These are phyloP conservation scores for Cicer chorassanicum DNA, from an alignment of 306 rosid genomes.

Conservation along the genomic window DNA sequence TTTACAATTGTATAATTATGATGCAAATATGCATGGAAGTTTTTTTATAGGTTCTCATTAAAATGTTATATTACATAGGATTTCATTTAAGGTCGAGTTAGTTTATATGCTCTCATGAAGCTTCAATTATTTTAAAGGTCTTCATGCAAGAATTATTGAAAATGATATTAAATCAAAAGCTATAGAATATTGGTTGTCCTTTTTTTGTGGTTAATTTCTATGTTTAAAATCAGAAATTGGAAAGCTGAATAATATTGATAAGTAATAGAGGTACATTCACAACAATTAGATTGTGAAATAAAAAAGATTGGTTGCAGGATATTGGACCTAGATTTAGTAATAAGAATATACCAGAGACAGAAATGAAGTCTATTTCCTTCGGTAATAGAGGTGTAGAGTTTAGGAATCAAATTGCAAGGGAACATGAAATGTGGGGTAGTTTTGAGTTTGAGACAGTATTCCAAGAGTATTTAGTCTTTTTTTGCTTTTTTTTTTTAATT, in stretches of 20 bases:
- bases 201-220: background rate
- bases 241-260: background rate
- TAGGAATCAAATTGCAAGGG: constrained; percentile 21
- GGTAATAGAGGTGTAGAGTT: constrained; percentile 10
- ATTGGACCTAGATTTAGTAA: background rate
- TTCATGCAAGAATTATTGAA: constrained; percentile 7
- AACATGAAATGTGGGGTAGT: constrained; percentile 14
- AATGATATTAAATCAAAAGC: background rate
- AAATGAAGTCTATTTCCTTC: background rate
- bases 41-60: constrained; percentile 6
- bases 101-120: background rate
- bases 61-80: background rate
- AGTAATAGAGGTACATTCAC: constrained; percentile 3
- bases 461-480: background rate
- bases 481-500: background rate
- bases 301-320: background rate
- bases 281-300: constrained; percentile 20
- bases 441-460: constrained; percentile 28
- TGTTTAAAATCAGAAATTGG: background rate
- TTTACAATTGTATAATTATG: constrained; percentile 6
- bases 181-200: background rate
- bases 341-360: constrained; percentile 6
- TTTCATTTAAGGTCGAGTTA: constrained; percentile 1
- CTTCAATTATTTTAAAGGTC: constrained; percentile 5
- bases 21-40: background rate